A percentile compares a stretch with the other conserved stretches of the same genome.
phyloP scores from a whole-genome alignment of 179 eudicot genomes.

The Monotropa hypopitys region DNA sequence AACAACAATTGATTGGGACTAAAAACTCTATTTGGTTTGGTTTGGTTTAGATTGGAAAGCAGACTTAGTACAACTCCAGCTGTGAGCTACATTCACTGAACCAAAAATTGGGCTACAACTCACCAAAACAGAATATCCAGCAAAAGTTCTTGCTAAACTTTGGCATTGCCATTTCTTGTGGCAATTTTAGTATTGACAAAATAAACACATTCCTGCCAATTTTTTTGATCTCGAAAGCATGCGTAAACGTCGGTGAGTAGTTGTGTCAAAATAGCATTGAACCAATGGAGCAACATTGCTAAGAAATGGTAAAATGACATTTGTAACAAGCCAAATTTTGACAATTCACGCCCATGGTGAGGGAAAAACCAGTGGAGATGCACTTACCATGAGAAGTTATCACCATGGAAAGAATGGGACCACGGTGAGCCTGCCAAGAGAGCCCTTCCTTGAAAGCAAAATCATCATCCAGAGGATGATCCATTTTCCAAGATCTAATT shows the following conservation, averaged over 20 bases:
- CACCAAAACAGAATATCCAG: neutral
- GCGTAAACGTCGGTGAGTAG: neutral
- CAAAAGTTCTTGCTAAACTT: neutral
- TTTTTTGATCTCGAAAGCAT: neutral
- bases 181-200: neutral
- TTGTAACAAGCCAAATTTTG: neutral
- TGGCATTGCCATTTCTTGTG: neutral
- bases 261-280: too few relatives aligned
- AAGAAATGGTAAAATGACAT: neutral
- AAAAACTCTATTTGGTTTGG: too few relatives aligned
- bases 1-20: too few relatives aligned
- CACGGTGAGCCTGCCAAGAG: conserved; percentile 82
- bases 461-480: conserved; percentile 25
- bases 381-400: conserved; percentile 68
- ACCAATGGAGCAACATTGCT: neutral
- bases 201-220: neutral
- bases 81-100: neutral
- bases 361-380: neutral
- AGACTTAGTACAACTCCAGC: neutral
- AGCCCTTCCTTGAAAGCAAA: conserved; percentile 59
- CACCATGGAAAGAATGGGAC: conserved; percentile 56
- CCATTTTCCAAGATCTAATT: conserved; percentile 90
- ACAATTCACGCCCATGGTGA: neutral
- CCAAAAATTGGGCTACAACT: neutral
- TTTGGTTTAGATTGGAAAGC: neutral